phyloP scores from a whole-genome alignment of 2,329 filamentous ascomycete genomes.

The Amesomyces nigricolor region DNA sequence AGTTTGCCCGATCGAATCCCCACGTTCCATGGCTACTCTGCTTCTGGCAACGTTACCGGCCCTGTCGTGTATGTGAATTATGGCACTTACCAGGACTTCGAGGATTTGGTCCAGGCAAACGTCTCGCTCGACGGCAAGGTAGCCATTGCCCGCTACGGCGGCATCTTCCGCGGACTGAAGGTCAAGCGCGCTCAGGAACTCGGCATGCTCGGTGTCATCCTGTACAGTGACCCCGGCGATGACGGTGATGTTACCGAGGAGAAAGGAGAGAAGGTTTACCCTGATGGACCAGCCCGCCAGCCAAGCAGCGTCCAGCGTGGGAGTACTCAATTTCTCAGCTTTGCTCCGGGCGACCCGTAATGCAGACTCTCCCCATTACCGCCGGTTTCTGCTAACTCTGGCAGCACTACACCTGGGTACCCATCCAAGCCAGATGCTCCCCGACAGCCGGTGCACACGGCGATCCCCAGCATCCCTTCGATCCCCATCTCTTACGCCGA shows the following conservation, averaged over 20 bases:
- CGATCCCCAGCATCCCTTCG: slow-evolving; percentile 81
- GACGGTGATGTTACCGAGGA: slow-evolving; percentile 76
- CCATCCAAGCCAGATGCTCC: slow-evolving; percentile 86
- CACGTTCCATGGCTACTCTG: slow-evolving; percentile 92
- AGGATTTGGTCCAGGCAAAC: slow-evolving; percentile 71
- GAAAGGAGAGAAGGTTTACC: slow-evolving; percentile 75
- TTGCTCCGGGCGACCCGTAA: slow-evolving; percentile 63
- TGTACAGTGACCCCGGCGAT: slow-evolving; percentile 86
- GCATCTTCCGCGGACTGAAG: slow-evolving; percentile 83
- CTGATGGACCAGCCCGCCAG: slow-evolving; percentile 78
- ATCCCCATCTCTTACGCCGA: slow-evolving; percentile 86
- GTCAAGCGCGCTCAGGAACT: slow-evolving; percentile 88
- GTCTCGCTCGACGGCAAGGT: slow-evolving; percentile 78
- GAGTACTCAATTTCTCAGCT: slow-evolving; percentile 75
- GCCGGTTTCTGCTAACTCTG: slow-evolving; percentile 6
- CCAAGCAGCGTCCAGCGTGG: slow-evolving; percentile 87
- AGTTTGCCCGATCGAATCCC: slow-evolving; percentile 68
- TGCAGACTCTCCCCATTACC: neutral
- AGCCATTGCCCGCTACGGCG: slow-evolving; percentile 78
- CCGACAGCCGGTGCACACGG: slow-evolving; percentile 61
- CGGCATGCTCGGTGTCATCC: slow-evolving; percentile 77
- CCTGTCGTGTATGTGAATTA: slow-evolving; percentile 88
- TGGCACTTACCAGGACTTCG: slow-evolving; percentile 78
- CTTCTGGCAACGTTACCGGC: slow-evolving; percentile 84
- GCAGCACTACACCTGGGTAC: slow-evolving; percentile 78